Evolutionary conservation across 179 eudicot genomes (phyloP).

Genomic region (Heliamphora pulchella): DNA sequence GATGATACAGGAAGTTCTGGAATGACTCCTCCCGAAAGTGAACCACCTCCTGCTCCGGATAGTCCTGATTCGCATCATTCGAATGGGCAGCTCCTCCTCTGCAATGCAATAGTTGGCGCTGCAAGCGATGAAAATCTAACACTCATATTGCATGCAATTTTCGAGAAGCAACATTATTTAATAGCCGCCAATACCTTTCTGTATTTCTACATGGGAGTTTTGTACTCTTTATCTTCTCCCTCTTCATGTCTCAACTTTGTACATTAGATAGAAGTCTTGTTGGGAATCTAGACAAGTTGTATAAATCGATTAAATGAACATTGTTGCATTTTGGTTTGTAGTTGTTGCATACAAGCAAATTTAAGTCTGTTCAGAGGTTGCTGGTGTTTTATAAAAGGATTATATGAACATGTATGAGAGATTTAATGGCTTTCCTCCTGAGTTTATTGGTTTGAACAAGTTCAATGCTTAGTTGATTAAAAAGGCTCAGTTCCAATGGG

Average conservation of each 20-base stretch:
- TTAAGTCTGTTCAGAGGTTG: neutral
- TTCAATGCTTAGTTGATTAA: neutral
- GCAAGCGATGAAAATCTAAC: conserved; percentile 2
- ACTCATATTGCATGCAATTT: conserved; percentile 17
- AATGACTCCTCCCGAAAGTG: conserved; percentile 23
- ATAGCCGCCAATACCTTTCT: conserved; percentile 18
- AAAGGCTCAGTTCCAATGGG: too few relatives aligned
- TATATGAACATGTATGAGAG: neutral
- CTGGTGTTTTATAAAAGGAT: neutral
- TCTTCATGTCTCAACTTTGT: conserved; percentile 26
- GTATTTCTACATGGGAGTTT: conserved; percentile 18
- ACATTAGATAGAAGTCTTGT: conserved; percentile 27
- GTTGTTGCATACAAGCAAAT: conserved; percentile 6
- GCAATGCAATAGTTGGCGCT: conserved; percentile 13
- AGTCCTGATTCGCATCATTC: conserved; percentile 21
- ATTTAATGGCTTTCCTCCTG: neutral
- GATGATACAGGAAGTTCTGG: conserved; percentile 32
- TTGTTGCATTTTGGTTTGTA: conserved; percentile 13
- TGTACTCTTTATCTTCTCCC: conserved; percentile 25
- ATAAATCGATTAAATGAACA: conserved; percentile 9
- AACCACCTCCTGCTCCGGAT: conserved; percentile 17
- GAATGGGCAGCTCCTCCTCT: conserved; percentile 20
- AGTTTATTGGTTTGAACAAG: neutral
- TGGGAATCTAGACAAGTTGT: conserved; percentile 23
- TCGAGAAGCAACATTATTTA: conserved; percentile 18